These are phyloP conservation scores for Ogataea haglerorum DNA, from an alignment of 805 yeast genomes.

Conservation along the genomic window DNA sequence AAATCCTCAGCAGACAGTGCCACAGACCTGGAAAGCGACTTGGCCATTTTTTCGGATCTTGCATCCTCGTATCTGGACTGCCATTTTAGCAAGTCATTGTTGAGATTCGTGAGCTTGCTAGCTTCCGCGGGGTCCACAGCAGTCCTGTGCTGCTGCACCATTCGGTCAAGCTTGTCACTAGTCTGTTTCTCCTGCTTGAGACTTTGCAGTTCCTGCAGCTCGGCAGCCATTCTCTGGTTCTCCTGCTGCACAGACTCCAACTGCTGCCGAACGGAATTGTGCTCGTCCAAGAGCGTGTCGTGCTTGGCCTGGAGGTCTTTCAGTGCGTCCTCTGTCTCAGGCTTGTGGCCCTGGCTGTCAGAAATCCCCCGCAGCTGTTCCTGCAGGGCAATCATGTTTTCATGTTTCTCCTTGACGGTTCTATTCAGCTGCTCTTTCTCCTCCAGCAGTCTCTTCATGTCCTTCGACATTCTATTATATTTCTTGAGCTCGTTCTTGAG, in stretches of 20 bases:
- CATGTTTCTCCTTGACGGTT: slow-evolving; percentile 9
- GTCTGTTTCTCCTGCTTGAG: slow-evolving; percentile 10
- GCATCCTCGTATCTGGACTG: slow-evolving; percentile 48
- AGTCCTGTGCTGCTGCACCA: slow-evolving; percentile 4
- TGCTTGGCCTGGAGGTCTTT: slow-evolving; percentile 5
- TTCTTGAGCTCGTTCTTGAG: slow-evolving; percentile 10
- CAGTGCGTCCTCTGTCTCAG: slow-evolving; percentile 3
- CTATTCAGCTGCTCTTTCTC: slow-evolving; percentile 12
- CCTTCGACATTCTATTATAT: slow-evolving; percentile 7
- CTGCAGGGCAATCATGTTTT: slow-evolving; percentile 10
- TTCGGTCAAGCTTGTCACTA: slow-evolving; percentile 6
- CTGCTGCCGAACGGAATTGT: slow-evolving; percentile 7
- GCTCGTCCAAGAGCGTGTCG: slow-evolving; percentile 6
- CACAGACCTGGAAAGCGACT: slow-evolving; percentile 9
- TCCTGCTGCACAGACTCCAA: slow-evolving; percentile 11
- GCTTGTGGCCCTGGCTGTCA: background rate
- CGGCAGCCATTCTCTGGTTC: slow-evolving; percentile 10
- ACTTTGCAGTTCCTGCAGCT: slow-evolving; percentile 7
- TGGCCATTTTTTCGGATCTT: slow-evolving; percentile 28
- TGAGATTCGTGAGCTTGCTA: slow-evolving; percentile 11
- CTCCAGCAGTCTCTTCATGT: slow-evolving; percentile 6
- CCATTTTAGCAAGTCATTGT: slow-evolving; percentile 40
- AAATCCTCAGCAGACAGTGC: slow-evolving; percentile 7
- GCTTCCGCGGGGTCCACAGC: slow-evolving; percentile 8
- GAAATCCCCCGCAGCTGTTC: slow-evolving; percentile 6